phyloP scores from a whole-genome alignment of 148 eudicot species.

The Persicaria tinctoria region DNA sequence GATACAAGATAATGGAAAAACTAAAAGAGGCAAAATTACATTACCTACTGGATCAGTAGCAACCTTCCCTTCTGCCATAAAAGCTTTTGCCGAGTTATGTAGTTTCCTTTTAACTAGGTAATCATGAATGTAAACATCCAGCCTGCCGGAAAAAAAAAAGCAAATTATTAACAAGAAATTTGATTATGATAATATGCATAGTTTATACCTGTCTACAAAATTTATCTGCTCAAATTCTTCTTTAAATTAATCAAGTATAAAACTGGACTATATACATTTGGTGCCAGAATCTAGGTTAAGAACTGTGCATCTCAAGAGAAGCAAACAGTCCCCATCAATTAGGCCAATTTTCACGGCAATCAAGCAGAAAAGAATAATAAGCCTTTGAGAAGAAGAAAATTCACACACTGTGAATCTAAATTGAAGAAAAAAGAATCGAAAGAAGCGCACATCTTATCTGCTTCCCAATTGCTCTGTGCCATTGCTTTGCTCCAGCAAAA shows the following conservation, averaged over 20 bases:
- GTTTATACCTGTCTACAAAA: neutral
- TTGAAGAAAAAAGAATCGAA: neutral
- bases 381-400: neutral
- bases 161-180: neutral
- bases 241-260: neutral
- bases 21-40: conserved; percentile 4
- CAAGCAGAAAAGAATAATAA: neutral
- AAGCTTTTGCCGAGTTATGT: conserved; percentile 90
- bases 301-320: neutral
- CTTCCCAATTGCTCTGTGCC: conserved; percentile 54
- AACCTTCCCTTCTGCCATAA: conserved; percentile 99
- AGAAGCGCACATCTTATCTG: conserved; percentile 43
- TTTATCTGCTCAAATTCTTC: neutral
- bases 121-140: conserved; percentile 97
- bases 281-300: conserved; percentile 4
- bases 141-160: conserved; percentile 37
- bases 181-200: neutral
- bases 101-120: conserved; percentile 86
- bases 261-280: neutral
- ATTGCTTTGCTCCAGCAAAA: conserved; percentile 14
- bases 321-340: neutral
- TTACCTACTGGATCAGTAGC: conserved; percentile 99
- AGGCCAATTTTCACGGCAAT: conserved; percentile 9
- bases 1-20: neutral
- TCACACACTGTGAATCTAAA: neutral